A percentile compares a stretch with the other conserved stretches of the same genome.
Evolutionary conservation across 805 yeast species (phyloP).

Genomic region (Tetrapisispora namnaoensis): DNA sequence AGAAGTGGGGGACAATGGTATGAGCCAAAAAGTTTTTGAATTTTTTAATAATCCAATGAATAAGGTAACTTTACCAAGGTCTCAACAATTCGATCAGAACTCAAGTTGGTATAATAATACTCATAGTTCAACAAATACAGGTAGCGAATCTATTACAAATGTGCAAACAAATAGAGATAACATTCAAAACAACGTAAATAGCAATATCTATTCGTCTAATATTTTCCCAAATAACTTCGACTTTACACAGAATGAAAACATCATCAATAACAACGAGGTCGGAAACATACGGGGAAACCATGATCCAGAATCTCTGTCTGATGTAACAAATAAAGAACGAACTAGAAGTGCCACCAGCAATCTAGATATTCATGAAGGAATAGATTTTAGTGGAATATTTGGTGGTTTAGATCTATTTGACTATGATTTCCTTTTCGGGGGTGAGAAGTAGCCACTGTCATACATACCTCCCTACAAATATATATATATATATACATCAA

Average conservation of each 20-base stretch:
- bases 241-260: not conserved
- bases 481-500: not conserved
- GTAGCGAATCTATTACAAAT: not conserved
- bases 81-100: not conserved
- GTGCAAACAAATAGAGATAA: not conserved
- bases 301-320: not conserved
- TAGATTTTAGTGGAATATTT: conserved; percentile 13
- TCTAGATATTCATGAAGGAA: not conserved
- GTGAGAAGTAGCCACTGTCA: not conserved
- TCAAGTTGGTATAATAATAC: not conserved
- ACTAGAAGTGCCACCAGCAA: not conserved
- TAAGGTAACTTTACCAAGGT: not conserved
- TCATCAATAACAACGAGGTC: not conserved
- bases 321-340: not conserved
- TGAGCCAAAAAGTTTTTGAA: not conserved
- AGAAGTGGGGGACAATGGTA: not conserved
- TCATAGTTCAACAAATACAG: not conserved
- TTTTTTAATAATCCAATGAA: not conserved
- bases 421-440: conserved; percentile 9
- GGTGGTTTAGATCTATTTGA: conserved; percentile 26
- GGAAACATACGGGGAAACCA: not conserved
- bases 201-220: not conserved
- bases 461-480: not conserved
- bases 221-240: not conserved
- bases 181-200: not conserved